Base-by-base conservation (phyloP, 768 basidiomycete species). In the Leccinum longicurvipes region DNA sequence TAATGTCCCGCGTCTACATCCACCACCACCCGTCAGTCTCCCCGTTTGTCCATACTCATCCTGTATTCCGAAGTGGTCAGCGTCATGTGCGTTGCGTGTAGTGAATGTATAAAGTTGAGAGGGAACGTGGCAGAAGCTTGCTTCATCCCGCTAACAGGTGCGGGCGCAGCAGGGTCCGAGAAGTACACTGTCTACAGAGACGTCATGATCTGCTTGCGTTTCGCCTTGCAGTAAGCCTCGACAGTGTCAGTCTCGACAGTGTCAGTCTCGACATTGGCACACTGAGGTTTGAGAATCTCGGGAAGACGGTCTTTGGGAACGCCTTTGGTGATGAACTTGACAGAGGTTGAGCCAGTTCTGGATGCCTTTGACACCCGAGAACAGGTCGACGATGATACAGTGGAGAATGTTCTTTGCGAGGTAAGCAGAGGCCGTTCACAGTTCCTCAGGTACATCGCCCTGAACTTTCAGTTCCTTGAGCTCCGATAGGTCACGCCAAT, bases 11-110 rank as follows among this genome's bases (percentile, higher is more conserved):
- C 12, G 85, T 81, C 90, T 93, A 36, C 17, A 51, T 11, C 10
- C 39, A n/a, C n/a, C n/a, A 39, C 4, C 10, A 12, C 34, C 12
- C 29, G 8, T 70, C 44, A 50, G 55, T 56, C 60, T 42, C 39
- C 11, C 9, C 24, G 21, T 23, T 27, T 29, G 9, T 29, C 14
- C 4, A 27, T 12, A 73, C 86, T 52, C 71, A 91, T 93, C 59
- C 81, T 76, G 71, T 93, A 97, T 61, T 93, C 88, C 47, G 96
- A 78, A 10, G 96, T 93, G 2, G 95, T 97, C 63, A 98, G 74
- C 84, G 98, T 87, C 94, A 99, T 98, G 74, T 99, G 97, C 2
- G 96, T 96, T 2, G 97, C 97, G 70, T 99, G 97, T 27, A 99
- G 79, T 66, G 90, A 92, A 69, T 99, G 97, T 51, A 99, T 93